These are phyloP conservation scores for Strobilomyces dryophilus DNA, from an alignment of 768 basidiomycete species.

Conservation along the genomic window DNA sequence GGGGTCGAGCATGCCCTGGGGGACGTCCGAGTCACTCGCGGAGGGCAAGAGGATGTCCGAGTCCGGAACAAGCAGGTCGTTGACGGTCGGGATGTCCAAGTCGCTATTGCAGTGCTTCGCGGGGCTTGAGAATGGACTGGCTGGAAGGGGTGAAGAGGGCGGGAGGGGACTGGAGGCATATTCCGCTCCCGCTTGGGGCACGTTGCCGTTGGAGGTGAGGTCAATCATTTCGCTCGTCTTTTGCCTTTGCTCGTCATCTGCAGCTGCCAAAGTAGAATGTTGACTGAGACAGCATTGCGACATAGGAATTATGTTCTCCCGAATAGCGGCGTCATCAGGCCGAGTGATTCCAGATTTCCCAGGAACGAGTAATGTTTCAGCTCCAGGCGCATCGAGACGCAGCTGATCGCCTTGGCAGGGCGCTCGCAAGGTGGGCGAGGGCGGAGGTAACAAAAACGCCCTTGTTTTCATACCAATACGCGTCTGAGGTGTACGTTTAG, in stretches of 20 bases:
- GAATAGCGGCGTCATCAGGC: too few species aligned
- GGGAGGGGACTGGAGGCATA: conserved; percentile 48
- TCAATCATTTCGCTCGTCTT: conserved; percentile 15
- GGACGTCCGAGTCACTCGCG: conserved; percentile 4
- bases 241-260: background rate
- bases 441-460: conserved; percentile 25
- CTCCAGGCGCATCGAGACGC: background rate
- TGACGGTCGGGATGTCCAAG: conserved; percentile 18
- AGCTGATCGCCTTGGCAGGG: background rate
- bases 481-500: conserved; percentile 10
- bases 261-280: too few species aligned
- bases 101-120: background rate
- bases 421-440: conserved; percentile 17
- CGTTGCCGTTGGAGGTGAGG: conserved; percentile 4
- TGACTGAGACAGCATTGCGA: conserved; percentile 13
- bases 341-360: too few species aligned
- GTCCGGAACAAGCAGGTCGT: conserved; percentile 6
- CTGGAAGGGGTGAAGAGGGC: conserved; percentile 58
- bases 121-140: conserved; percentile 42
- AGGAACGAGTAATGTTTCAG: background rate
- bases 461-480: conserved; percentile 14
- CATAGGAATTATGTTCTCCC: conserved; percentile 35
- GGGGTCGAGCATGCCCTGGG: background rate
- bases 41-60: conserved; percentile 12
- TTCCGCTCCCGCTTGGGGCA: conserved; percentile 23